These are phyloP conservation scores for Aspergillus haitiensis DNA, from an alignment of 495 filamentous ascomycete genomes.

Conservation along the genomic window DNA sequence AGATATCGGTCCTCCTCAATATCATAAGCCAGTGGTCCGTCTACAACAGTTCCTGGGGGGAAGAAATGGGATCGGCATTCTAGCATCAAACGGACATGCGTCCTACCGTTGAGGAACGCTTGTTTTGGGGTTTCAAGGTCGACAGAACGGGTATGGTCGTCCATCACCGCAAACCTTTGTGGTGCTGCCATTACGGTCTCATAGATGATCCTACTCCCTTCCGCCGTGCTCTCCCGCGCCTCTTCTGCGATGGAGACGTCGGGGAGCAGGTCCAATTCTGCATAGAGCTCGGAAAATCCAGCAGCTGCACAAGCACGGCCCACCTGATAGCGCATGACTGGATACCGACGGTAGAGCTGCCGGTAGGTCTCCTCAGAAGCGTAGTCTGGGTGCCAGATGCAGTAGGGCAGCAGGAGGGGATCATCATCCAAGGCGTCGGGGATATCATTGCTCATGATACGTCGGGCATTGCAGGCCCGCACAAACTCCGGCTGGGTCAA, in stretches of 20 bases:
- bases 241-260: slow-evolving; percentile 35
- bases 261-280: slow-evolving; percentile 31
- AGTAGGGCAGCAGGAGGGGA: slow-evolving; percentile 37
- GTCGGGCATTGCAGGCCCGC: slow-evolving; percentile 38
- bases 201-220: slow-evolving; percentile 26
- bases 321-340: slow-evolving; percentile 29
- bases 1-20: no score
- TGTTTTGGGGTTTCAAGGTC: slow-evolving; percentile 18
- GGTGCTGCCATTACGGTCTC: slow-evolving; percentile 26
- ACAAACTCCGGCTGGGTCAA: neutral
- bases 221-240: slow-evolving; percentile 24
- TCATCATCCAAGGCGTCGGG: slow-evolving; percentile 31
- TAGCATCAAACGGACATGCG: slow-evolving; percentile 21
- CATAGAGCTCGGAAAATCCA: slow-evolving; percentile 30
- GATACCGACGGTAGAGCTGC: slow-evolving; percentile 20
- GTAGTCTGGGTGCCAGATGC: slow-evolving; percentile 43
- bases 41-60: no score
- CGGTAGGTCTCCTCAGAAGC: slow-evolving; percentile 36
- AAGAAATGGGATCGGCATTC: no score
- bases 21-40: no score
- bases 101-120: slow-evolving; percentile 30
- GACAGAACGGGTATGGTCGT: slow-evolving; percentile 31
- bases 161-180: slow-evolving; percentile 29
- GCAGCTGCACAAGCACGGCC: slow-evolving; percentile 34
- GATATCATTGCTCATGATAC: slow-evolving; percentile 42